Evolutionary conservation across 495 filamentous ascomycete species (phyloP), one percentile per base, ranked within the genome.

Genomic region (Neurospora africana): DNA sequence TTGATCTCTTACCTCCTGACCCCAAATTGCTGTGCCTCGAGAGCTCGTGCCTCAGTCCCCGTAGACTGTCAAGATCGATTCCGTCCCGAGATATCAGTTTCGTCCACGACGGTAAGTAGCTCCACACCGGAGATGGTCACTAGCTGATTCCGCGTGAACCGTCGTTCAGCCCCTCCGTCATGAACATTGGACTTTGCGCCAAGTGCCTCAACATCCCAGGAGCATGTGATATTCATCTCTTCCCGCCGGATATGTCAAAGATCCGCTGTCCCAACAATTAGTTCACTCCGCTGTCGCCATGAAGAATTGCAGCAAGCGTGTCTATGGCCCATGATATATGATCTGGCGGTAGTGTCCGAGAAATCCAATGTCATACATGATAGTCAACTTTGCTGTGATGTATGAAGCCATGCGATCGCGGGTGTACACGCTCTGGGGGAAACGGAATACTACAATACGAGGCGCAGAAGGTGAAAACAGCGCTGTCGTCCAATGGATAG

Each of bases 1-100:
- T 75, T 74, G 73, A 74, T 71, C 71, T 71, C 53, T 33, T 65
- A 35, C 53, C 15, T 65, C 23, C 7, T 33, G 53, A 17, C 7
- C 44, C 27, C 23, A 65, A 33, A 30, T 65, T 8, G 27, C 6
- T 65, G 27, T 33, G 53, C 27, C 27, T 5, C 15, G 7, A 33
- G 53, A 19, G 5, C 13, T 33, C 15, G 53, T 65, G 15, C 23
- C 13, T 33, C 11, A 15, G 11, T 27, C 47, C 21, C 21, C 10
- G 21, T 53, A 27, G 21, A 27, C 11, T 58, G 21, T 27, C 21
- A 58, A 58, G 47, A 15, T 58, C 4, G 47, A 13, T 58, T 3
- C 47, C 9, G 21, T 9, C 11, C 44, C 47, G 11, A 58, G 21
- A 30, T 27, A 53, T 6, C 11, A 58, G 15, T 27, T 5, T 27